Base-by-base conservation (phyloP, 129 eudicot species). In the Pulicaria dysenterica region DNA sequence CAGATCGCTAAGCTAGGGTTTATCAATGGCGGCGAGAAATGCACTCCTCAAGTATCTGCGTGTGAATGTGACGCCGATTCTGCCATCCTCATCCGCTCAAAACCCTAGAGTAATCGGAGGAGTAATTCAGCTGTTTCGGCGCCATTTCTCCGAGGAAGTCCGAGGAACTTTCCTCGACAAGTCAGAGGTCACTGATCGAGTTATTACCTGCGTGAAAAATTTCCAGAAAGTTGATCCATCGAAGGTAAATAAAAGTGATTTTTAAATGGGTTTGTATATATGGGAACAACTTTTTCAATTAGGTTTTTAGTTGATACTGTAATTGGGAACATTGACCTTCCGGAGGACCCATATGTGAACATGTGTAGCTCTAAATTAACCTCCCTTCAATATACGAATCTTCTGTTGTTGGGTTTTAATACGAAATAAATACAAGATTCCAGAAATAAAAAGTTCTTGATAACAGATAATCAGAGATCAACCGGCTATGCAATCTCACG, bases 161-260 rank as follows among this genome's bases (percentile, higher is more conserved):
- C 83, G 75, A 42, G 99, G 99, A 41, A 15, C 97, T 2, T 94
- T 94, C 73, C 97, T 94, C 78, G 96, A 94, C 59, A 94, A 90
- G 63, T 79, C 96, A 3, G 99, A 90, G 83, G 99, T 94, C 76
- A 79, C 86, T 60, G 99, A 94, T 72, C 99, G 99, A 12, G 96
- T 94, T 56, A 63, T 94, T 45, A 16, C 51, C 4, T 89, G 88
- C 70, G 93, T 90, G 4, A 90, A 94, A 77, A 88, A 88, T 73
- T 94, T 88, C 77, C 96, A 90, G 86, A 94, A 90, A 86, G 83
- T 90, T 38, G 99, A 94, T 44, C 99, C 99, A 6, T 82, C 91
- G 10, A 94, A 94, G 99, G 99, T 94, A 76, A 7, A 7, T 8
- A 8, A 24, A 45, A 10, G 8, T 59, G 6, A 37, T 68, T 61